Evolutionary conservation across 768 basidiomycete species (phyloP).

Genomic region (Arthromyces matolae): DNA sequence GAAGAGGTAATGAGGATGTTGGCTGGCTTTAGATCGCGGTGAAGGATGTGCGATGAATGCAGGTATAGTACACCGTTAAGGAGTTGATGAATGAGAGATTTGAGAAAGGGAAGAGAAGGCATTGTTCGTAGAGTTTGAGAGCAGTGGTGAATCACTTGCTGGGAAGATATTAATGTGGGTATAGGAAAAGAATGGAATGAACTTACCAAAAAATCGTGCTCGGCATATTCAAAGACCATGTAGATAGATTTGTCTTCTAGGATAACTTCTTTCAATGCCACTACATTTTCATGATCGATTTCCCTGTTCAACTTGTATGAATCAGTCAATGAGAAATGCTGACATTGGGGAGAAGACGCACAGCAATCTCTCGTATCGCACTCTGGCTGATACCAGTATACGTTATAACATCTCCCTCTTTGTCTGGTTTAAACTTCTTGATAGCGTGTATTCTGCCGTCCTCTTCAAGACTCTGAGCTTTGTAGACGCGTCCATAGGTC

Average conservation of each 20-base stretch:
- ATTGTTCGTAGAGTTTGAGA: constrained; percentile 80
- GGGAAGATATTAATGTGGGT: neutral
- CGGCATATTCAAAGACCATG: constrained; percentile 99
- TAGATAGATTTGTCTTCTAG: constrained; percentile 98
- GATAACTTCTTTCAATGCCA: constrained; percentile 90
- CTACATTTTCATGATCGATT: constrained; percentile 87
- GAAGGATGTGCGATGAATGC: constrained; percentile 91
- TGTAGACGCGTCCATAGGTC: constrained; percentile 98
- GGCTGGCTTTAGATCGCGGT: constrained; percentile 97
- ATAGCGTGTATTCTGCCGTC: constrained; percentile 83
- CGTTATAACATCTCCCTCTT: constrained; percentile 92
- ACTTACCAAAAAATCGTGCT: constrained; percentile 93
- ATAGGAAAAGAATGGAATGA: neutral
- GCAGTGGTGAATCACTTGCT: constrained; percentile 99
- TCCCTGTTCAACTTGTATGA: constrained; percentile 74
- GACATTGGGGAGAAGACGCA: constrained; percentile 33
- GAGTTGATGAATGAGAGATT: constrained; percentile 91
- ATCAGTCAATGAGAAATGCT: constrained; percentile 13
- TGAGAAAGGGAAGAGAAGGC: constrained; percentile 77
- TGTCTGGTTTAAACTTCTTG: constrained; percentile 99
- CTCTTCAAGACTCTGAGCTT: constrained; percentile 76
- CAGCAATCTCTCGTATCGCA: constrained; percentile 94
- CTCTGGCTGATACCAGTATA: constrained; percentile 99
- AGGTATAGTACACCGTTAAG: constrained; percentile 93
- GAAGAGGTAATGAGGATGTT: constrained; percentile 92